Conservation (phyloP, 345 rosid species). For the Streptanthus diversifolius region DNA sequence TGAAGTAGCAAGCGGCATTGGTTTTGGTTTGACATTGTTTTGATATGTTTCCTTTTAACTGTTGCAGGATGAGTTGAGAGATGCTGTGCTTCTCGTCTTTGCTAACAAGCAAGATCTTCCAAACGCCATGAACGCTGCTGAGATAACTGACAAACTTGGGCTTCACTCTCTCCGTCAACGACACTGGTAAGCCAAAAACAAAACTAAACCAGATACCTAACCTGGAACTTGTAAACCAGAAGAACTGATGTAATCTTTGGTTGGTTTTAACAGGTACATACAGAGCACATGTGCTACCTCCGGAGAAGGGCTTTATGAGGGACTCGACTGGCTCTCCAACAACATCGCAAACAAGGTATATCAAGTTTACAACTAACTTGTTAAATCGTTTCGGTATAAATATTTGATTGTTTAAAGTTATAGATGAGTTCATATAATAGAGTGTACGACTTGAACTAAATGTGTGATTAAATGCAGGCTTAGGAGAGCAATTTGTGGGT, state of each 20-base stretch:
- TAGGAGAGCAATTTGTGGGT: slow-evolving; percentile 23
- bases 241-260: background rate
- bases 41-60: background rate
- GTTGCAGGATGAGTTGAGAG: slow-evolving; percentile 64
- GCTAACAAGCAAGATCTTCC: slow-evolving; percentile 83
- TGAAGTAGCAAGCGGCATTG: background rate
- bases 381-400: background rate
- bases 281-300: slow-evolving; percentile 97
- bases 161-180: slow-evolving; percentile 71
- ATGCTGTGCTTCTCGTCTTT: slow-evolving; percentile 63
- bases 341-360: slow-evolving; percentile 85
- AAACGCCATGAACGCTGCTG: slow-evolving; percentile 72
- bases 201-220: background rate
- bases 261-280: slow-evolving; percentile 59
- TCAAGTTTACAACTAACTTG: background rate
- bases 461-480: slow-evolving; percentile 29
- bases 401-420: background rate
- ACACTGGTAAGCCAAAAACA: slow-evolving; percentile 44
- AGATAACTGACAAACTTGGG: slow-evolving; percentile 69
- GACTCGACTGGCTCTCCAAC: slow-evolving; percentile 95
- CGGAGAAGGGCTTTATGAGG: slow-evolving; percentile 92
- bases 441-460: background rate
- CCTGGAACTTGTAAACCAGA: background rate
- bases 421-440: background rate
- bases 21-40: background rate